Evolutionary conservation across 495 filamentous ascomycete genomes (phyloP).

Genomic region (Neurospora sp.): DNA sequence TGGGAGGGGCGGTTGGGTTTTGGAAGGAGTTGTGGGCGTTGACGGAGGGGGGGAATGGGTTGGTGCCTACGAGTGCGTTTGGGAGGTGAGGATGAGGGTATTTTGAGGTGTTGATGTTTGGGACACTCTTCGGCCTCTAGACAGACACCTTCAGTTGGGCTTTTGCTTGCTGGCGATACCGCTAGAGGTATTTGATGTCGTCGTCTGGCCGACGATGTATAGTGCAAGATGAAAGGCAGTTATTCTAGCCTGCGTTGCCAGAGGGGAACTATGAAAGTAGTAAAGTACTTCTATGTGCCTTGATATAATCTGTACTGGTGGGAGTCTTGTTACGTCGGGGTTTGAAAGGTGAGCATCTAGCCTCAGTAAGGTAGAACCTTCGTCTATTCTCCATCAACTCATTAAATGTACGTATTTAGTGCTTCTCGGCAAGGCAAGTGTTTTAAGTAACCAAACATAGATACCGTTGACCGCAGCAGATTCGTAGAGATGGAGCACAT

Average conservation of each 20-base stretch:
- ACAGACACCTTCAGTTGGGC: not conserved
- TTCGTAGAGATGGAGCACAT: not conserved
- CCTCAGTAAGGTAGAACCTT: not conserved
- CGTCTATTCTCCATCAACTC: not conserved
- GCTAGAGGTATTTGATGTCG: not conserved
- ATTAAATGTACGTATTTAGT: not conserved
- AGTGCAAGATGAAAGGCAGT: not conserved
- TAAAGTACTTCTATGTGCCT: not conserved
- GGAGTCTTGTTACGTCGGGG: not conserved
- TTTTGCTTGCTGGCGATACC: not conserved
- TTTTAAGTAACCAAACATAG: not conserved
- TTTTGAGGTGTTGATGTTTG: not conserved
- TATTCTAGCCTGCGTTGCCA: not conserved
- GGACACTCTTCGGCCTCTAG: not conserved
- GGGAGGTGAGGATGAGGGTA: not conserved
- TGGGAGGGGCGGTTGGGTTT: conserved; percentile 62
- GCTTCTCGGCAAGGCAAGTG: not conserved
- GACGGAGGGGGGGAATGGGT: conserved; percentile 49
- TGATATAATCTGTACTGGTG: not conserved
- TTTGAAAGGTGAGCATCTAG: not conserved
- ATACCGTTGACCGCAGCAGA: not conserved
- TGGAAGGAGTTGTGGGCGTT: conserved; percentile 59
- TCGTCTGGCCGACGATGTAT: not conserved
- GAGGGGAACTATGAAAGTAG: not conserved
- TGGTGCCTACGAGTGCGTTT: conserved; percentile 28